These are phyloP conservation scores for Fusarium metavorans DNA, from an alignment of 2,329 filamentous ascomycete genomes.

Conservation along the genomic window DNA sequence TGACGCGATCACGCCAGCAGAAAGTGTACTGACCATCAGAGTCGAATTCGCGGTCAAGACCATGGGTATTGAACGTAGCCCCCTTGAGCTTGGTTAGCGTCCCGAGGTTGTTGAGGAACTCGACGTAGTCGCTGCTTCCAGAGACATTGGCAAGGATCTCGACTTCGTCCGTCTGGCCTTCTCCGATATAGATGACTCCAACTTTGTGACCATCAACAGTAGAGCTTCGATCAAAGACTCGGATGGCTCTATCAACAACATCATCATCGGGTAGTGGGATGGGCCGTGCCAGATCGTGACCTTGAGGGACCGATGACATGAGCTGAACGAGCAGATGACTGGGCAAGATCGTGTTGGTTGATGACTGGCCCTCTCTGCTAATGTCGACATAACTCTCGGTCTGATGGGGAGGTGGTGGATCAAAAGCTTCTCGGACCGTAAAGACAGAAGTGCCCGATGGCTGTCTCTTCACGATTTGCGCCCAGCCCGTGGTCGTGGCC, in stretches of 20 bases:
- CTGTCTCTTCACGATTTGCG: slow-evolving; percentile 77
- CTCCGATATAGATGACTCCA: slow-evolving; percentile 91
- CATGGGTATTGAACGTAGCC: slow-evolving; percentile 92
- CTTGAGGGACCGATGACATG: slow-evolving; percentile 71
- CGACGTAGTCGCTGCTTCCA: slow-evolving; percentile 88
- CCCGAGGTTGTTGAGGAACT: slow-evolving; percentile 85
- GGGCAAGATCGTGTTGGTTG: slow-evolving; percentile 74
- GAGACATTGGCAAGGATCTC: slow-evolving; percentile 90
- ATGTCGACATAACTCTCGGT: slow-evolving; percentile 60
- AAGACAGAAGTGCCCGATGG: slow-evolving; percentile 75
- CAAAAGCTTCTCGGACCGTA: slow-evolving; percentile 70
- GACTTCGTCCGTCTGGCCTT: slow-evolving; percentile 83
- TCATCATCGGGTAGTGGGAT: slow-evolving; percentile 81
- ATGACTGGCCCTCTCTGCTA: slow-evolving; percentile 63
- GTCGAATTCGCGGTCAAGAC: slow-evolving; percentile 82
- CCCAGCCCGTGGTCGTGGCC: slow-evolving; percentile 73
- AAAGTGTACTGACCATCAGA: slow-evolving; percentile 89
- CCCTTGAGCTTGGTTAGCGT: slow-evolving; percentile 84
- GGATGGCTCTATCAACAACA: slow-evolving; percentile 78
- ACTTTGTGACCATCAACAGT: slow-evolving; percentile 96
- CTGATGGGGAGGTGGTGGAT: slow-evolving; percentile 69
- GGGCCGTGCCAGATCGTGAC: slow-evolving; percentile 71
- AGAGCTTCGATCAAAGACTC: slow-evolving; percentile 85
- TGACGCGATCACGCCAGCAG: slow-evolving; percentile 94
- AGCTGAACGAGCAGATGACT: slow-evolving; percentile 80